Base-by-base conservation (phyloP, 2,329 filamentous ascomycete genomes). In the Fusarium fujikuroi region DNA sequence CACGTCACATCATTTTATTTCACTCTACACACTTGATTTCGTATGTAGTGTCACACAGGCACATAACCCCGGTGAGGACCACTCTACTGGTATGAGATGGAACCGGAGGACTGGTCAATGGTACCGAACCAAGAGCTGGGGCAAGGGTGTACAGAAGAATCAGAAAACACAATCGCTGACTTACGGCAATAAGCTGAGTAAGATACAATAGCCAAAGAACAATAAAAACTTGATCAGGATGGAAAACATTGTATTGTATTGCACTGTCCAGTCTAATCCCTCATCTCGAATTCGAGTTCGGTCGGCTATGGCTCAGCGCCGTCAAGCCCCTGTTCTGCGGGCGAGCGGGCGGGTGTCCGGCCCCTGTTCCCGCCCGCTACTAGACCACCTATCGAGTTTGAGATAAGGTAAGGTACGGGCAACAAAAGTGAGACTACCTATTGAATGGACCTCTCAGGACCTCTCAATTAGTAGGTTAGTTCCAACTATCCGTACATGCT, bases 31-130 rank as follows among this genome's bases (percentile, higher is more conserved):
- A 30, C 34, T 57, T 40, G 25, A 60, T 56, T 59, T 59, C 62
- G 60, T 46, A 44, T 73, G 66, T n/a, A 44, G 70, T 75, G 63
- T 66, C 66, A 75, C 69, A 58, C 28, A 60, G 61, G 54, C 71
- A 74, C 71, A 47, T 50, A 67, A 54, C 65, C 70, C 67, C 67
- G 60, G 56, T 61, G 63, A 74, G 60, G 67, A 69, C 60, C 71
- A 40, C 59, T 74, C 70, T 62, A 57, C 44, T 60, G 71, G 71
- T 65, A 74, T 63, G 59, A 58, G 50, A 58, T 36, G 56, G 65
- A 62, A 72, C 63, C 56, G 43, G 63, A 69, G 60, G 56, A 46
- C 57, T 74, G 67, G 67, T 65, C 50, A 28, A 69, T 62, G 70
- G 53, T 72, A 72, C 66, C 21, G 30, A 63, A 42, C 50, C 25